phyloP scores from a whole-genome alignment of 2,329 filamentous ascomycete species.

The Dothiorella sarmentorum region DNA sequence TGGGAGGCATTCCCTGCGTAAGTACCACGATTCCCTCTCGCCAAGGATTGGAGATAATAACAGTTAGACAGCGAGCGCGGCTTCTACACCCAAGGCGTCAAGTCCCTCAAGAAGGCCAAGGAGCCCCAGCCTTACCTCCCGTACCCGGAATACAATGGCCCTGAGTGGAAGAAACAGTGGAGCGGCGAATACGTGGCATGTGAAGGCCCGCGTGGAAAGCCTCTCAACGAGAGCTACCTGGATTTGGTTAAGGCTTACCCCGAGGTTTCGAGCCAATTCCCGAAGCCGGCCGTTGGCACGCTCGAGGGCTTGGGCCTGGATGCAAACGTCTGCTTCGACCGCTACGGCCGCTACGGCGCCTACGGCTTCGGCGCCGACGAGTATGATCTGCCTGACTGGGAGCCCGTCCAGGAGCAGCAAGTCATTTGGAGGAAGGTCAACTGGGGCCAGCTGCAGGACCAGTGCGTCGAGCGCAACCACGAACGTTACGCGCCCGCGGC shows the following conservation, averaged over 20 bases:
- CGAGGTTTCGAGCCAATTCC: conserved; percentile 49
- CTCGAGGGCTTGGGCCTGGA: conserved; percentile 39
- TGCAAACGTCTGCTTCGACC: conserved; percentile 62
- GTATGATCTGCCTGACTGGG: conserved; percentile 46
- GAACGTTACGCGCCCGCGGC: conserved; percentile 52
- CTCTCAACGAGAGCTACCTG: conserved; percentile 54
- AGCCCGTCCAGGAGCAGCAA: conserved; percentile 21
- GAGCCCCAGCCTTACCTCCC: conserved; percentile 62
- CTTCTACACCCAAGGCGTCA: neutral
- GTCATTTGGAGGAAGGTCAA: conserved; percentile 62
- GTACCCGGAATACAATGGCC: conserved; percentile 67
- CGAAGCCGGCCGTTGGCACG: conserved; percentile 35
- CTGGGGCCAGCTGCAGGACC: conserved; percentile 68
- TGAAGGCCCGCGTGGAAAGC: conserved; percentile 54
- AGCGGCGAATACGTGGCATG: conserved; percentile 62
- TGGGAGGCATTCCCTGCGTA: conserved; percentile 46
- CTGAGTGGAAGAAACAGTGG: conserved; percentile 55
- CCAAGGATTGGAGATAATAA: neutral
- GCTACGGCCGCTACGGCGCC: conserved; percentile 48
- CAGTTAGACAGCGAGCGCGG: neutral
- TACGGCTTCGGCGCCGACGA: conserved; percentile 57
- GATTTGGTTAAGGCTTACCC: conserved; percentile 63
- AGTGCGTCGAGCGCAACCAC: conserved; percentile 64
- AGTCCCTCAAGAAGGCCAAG: conserved; percentile 19
- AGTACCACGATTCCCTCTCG: conserved; percentile 9